Percentiles rank a stretch among this genome's conserved stretches.
These are phyloP conservation scores for Vigna reflexopilosa DNA, from an alignment of 306 rosid genomes.

Conservation along the genomic window DNA sequence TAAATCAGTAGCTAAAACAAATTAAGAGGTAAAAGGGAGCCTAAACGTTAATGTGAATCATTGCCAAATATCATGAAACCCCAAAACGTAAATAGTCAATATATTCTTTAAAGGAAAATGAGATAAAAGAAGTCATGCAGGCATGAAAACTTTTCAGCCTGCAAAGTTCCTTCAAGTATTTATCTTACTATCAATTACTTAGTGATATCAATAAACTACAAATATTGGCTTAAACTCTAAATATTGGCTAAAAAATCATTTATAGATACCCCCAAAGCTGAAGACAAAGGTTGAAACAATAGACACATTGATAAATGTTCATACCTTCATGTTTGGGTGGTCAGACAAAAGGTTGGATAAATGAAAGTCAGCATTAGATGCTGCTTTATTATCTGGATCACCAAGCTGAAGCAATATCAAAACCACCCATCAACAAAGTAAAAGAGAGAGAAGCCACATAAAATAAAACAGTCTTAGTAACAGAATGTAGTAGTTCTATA, in stretches of 20 bases:
- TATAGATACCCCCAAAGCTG: constrained; percentile 1
- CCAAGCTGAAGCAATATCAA: constrained; percentile 73
- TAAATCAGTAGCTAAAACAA: constrained; percentile 25
- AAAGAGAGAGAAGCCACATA: not conserved
- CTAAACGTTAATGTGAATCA: constrained; percentile 11
- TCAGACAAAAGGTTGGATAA: constrained; percentile 85
- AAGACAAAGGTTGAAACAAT: not conserved
- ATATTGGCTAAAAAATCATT: not conserved
- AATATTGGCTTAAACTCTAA: not conserved
- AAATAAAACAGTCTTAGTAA: constrained; percentile 7
- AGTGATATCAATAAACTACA: not conserved
- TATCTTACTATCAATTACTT: constrained; percentile 15
- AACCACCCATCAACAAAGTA: constrained; percentile 18
- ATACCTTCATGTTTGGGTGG: constrained; percentile 98
- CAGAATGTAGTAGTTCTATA: constrained; percentile 18
- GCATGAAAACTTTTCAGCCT: constrained; percentile 4
- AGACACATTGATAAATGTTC: not conserved
- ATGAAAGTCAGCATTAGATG: constrained; percentile 95
- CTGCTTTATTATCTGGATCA: constrained; percentile 91
- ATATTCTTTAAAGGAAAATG: constrained; percentile 7
- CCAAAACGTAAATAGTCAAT: not conserved
- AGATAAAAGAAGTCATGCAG: constrained; percentile 15
- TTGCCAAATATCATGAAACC: not conserved
- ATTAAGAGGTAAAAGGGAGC: not conserved
- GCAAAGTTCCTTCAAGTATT: not conserved